Evolutionary conservation across 345 rosid species (phyloP).

Genomic region (Diplotaxis tenuifolia): DNA sequence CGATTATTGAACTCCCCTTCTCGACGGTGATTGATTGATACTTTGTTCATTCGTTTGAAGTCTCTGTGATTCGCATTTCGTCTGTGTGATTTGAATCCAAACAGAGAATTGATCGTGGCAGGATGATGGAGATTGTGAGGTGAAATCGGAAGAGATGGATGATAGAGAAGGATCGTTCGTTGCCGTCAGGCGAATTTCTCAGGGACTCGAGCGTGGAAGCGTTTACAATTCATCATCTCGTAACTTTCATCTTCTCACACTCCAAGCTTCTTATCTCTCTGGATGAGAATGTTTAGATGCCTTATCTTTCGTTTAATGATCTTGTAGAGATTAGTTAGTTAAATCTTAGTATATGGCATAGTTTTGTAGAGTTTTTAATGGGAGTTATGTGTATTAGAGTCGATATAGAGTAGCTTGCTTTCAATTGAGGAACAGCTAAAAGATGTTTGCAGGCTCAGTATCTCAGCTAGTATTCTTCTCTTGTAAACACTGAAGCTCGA

Average conservation of each 20-base stretch:
- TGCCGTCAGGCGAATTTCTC: slow-evolving; percentile 96
- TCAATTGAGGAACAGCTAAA: not conserved
- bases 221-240: slow-evolving; percentile 84
- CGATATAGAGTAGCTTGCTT: not conserved
- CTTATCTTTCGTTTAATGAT: no score
- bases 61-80: no score
- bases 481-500: not conserved
- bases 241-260: slow-evolving; percentile 26
- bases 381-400: not conserved
- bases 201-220: slow-evolving; percentile 76
- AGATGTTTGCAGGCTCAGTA: not conserved
- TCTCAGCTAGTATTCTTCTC: not conserved
- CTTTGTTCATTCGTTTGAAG: no score
- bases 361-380: not conserved
- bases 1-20: not conserved
- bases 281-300: no score
- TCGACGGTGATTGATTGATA: slow-evolving; percentile 14
- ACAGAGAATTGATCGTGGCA: not conserved
- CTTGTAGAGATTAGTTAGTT: not conserved
- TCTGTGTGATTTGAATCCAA: not conserved
- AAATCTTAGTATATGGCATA: not conserved
- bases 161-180: slow-evolving; percentile 98
- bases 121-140: slow-evolving; percentile 21
- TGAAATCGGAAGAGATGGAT: slow-evolving; percentile 52
- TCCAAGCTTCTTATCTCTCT: no score